phyloP scores from a whole-genome alignment of 345 rosid species.

The Boechera stricta region DNA sequence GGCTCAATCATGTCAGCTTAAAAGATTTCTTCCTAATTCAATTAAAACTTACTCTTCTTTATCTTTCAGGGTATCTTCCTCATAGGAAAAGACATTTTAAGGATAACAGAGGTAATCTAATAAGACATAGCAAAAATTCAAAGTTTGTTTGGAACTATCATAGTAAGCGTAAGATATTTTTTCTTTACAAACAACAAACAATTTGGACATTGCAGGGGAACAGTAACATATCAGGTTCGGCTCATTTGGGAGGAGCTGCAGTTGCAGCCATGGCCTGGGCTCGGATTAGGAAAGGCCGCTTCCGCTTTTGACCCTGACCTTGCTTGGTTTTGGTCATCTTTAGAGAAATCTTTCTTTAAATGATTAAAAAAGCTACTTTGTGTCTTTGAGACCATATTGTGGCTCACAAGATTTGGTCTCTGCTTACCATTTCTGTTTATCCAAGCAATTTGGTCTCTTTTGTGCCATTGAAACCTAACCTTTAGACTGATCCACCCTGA shows the following conservation, averaged over 20 bases:
- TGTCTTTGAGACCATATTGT: conserved; percentile 27
- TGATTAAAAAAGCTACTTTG: conserved; percentile 5
- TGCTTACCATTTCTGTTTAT: neutral
- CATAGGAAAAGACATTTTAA: conserved; percentile 69
- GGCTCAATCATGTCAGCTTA: conserved; percentile 3
- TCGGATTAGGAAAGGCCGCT: conserved; percentile 64
- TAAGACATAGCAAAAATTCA: conserved; percentile 9
- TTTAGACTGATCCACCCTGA: neutral
- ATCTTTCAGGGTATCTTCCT: conserved; percentile 69
- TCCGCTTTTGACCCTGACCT: conserved; percentile 33
- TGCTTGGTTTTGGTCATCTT: conserved; percentile 26
- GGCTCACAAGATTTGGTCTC: conserved; percentile 13
- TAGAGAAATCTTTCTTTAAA: conserved; percentile 26
- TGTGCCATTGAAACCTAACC: neutral
- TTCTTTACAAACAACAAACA: neutral
- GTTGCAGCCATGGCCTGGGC: conserved; percentile 88
- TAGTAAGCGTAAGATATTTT: neutral
- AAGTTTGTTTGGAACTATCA: conserved; percentile 9
- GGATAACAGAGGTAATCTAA: conserved; percentile 65
- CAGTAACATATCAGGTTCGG: conserved; percentile 81
- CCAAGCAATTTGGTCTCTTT: conserved; percentile 16
- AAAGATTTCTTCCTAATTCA: conserved; percentile 22
- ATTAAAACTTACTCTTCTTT: neutral
- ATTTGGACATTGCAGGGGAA: conserved; percentile 60
- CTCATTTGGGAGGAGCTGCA: conserved; percentile 93